phyloP scores from a whole-genome alignment of 176 grass and related monocot species.

The Luzula sylvatica region DNA sequence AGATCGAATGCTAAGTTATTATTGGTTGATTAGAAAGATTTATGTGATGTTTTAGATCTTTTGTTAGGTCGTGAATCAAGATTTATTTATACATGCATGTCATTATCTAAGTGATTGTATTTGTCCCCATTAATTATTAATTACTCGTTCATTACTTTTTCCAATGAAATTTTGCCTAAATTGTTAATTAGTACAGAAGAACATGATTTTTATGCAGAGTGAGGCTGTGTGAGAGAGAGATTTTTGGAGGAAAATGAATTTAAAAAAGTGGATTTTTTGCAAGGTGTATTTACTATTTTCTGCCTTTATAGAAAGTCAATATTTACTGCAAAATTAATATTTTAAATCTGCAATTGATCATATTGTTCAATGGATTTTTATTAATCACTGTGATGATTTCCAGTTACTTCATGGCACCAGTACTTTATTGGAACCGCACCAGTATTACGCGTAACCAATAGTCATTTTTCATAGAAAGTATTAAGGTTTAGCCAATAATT shows the following conservation, averaged over 20 bases:
- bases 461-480: no score
- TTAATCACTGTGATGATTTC: no score
- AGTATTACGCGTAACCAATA: no score
- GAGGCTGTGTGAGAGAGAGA: not conserved
- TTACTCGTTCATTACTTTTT: no score
- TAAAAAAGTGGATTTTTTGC: not conserved
- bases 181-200: constrained; percentile 13
- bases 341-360: no score
- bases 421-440: no score
- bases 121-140: not conserved
- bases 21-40: constrained; percentile 30
- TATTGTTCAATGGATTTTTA: no score
- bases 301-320: constrained; percentile 12
- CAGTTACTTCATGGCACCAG: no score
- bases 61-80: constrained; percentile 9
- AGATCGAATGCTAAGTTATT: constrained; percentile 13
- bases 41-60: not conserved
- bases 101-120: constrained; percentile 15
- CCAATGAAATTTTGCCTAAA: no score
- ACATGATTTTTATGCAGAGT: not conserved
- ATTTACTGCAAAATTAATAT: constrained; percentile 11
- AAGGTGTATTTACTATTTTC: not conserved
- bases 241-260: not conserved
- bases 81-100: constrained; percentile 3
- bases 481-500: no score